Base-by-base conservation (phyloP, 352 stramenopile genomes). In the Labyrinthula sp. region DNA sequence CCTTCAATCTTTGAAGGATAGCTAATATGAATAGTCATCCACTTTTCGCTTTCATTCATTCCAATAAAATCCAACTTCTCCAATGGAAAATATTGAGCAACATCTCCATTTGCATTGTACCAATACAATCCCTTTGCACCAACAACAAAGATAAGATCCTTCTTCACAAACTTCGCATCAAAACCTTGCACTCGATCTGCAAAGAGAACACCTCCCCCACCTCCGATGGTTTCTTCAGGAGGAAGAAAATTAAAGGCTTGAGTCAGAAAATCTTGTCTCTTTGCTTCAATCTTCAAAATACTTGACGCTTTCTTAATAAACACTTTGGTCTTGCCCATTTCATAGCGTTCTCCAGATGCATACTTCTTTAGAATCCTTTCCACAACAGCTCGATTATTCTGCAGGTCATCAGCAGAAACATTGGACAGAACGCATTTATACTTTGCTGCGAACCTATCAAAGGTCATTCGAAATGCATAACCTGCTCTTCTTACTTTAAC, bases 401-500 rank as follows among this genome's bases (percentile, higher is more conserved):
- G 43, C 15, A 48, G 22, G 15, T 17, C 43, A n/a, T 18, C 2
- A n/a, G n/a, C n/a, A 25, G 28, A 15, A 24, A 15, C 23, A 22
- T 36, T 43, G 25, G 30, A 38, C 20, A 24, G 28, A 17, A 60
- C 40, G 12, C 48, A 45, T 41, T 58, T 58, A 39, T 60, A 59
- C 14, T 33, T 52, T 7, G 41, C 37, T 12, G 24, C 20, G 25
- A 59, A 59, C 29, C 43, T 30, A 21, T 78, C 58, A 58, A 95
- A 88, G 27, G 65, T 67, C 17, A 97, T 73, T 48, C 91, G 84
- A 47, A 97, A 89, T 24, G 91, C 88, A 61, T 95, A 98, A 1
- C 89, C 91, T 30, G 87, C 75, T 31, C 87, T 81, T 47, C 92
- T 90, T 15, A 99, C 88, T 30, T 84, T 79, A 21, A 99, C 88